These are phyloP conservation scores for Zygotorulaspora mrakii DNA, from an alignment of 1,139 yeast genomes.

Conservation along the genomic window DNA sequence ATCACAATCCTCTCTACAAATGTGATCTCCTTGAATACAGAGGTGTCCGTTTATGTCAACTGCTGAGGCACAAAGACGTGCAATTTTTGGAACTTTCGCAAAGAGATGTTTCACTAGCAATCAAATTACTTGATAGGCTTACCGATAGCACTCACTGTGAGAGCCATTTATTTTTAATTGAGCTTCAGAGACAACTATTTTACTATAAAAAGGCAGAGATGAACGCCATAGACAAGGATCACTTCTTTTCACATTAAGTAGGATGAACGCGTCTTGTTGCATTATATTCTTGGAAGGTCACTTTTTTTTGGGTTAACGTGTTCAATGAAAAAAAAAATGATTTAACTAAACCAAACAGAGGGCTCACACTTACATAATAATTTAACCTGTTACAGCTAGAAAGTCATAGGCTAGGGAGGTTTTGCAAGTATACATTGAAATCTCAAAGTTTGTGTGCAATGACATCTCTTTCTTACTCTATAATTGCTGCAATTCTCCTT, in stretches of 20 bases:
- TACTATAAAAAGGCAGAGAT: constrained; percentile 37
- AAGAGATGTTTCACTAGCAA: constrained; percentile 12
- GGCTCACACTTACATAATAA: too few species aligned
- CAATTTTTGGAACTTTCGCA: constrained; percentile 17
- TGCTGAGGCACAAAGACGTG: constrained; percentile 14
- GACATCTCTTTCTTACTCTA: constrained; percentile 5
- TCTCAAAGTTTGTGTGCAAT: neutral
- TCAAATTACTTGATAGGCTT: constrained; percentile 8
- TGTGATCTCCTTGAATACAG: constrained; percentile 19
- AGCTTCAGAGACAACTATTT: constrained; percentile 37
- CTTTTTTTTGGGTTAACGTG: constrained; percentile 1
- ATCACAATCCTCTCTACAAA: constrained; percentile 7
- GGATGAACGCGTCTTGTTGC: constrained; percentile 1
- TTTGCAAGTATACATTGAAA: too few species aligned
- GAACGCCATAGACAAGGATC: constrained; percentile 22
- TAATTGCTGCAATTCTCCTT: constrained; percentile 7
- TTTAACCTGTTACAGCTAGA: too few species aligned
- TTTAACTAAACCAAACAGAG: neutral
- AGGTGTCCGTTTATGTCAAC: constrained; percentile 26
- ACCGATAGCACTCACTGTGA: constrained; percentile 2
- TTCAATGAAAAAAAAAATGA: neutral
- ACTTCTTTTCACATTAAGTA: neutral
- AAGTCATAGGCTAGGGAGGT: too few species aligned
- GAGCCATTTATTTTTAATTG: constrained; percentile 15
- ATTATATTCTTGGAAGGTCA: neutral